phyloP scores from a whole-genome alignment of 228 moss, liverwort and hornwort species.

The Sphagnum fallax region DNA sequence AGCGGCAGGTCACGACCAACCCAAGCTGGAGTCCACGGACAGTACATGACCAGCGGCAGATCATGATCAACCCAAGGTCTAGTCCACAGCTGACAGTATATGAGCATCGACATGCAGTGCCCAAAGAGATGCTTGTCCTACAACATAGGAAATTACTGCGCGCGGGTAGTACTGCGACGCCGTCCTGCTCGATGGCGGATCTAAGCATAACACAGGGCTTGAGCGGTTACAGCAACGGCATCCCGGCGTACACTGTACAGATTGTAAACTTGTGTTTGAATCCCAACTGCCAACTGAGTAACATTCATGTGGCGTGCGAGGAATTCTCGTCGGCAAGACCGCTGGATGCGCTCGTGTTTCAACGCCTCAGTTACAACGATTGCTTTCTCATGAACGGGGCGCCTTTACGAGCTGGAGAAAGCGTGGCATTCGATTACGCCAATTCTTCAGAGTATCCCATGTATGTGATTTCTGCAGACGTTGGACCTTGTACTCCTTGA shows the following conservation, averaged over 20 bases:
- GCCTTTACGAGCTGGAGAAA: slow-evolving; percentile 30
- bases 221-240: slow-evolving; percentile 25
- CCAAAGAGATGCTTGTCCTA: too few species aligned
- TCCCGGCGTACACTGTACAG: slow-evolving; percentile 38
- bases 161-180: not conserved
- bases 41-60: too few species aligned
- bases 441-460: slow-evolving; percentile 44
- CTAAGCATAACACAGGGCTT: slow-evolving; percentile 34
- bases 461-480: slow-evolving; percentile 18
- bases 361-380: slow-evolving; percentile 29
- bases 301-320: slow-evolving; percentile 37
- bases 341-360: slow-evolving; percentile 29
- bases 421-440: slow-evolving; percentile 34
- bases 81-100: too few species aligned
- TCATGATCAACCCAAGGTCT: too few species aligned
- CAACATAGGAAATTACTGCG: too few species aligned
- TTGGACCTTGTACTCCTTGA: not conserved
- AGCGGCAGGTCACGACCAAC: too few species aligned
- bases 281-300: slow-evolving; percentile 15
- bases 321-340: slow-evolving; percentile 44
- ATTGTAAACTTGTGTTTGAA: slow-evolving; percentile 33
- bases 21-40: too few species aligned
- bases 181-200: slow-evolving; percentile 5
- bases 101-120: too few species aligned
- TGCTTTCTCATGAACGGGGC: slow-evolving; percentile 36